Evolutionary conservation across 2,329 filamentous ascomycete species (phyloP).

Genomic region (Phoma sp.): DNA sequence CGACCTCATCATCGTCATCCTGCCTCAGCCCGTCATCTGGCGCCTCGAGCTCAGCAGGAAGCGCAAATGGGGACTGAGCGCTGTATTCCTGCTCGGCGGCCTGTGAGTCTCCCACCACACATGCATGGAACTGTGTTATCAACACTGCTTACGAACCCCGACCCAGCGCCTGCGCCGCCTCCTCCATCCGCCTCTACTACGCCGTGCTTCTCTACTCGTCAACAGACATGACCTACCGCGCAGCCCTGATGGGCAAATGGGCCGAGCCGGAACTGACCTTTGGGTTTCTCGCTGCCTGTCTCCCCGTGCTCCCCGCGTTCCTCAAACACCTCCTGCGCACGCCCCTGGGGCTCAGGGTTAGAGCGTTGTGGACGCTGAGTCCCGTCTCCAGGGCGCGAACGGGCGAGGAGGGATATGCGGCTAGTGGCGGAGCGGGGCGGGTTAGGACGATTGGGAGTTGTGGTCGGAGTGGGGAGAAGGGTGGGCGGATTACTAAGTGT

Average conservation of each 20-base stretch:
- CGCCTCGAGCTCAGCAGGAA: conserved; percentile 15
- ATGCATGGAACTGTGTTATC: no score
- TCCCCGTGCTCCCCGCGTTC: conserved; percentile 23
- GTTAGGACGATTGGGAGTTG: conserved; percentile 5
- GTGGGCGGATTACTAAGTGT: conserved; percentile 8
- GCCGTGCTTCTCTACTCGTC: conserved; percentile 12
- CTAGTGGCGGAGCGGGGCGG: neutral
- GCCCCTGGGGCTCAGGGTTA: neutral
- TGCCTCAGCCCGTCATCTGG: conserved; percentile 30
- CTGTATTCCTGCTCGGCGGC: conserved; percentile 20
- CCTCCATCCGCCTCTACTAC: conserved; percentile 21
- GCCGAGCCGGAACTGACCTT: conserved; percentile 21
- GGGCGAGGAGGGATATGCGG: neutral
- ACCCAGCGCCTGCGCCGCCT: conserved; percentile 19
- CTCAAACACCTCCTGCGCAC: conserved; percentile 15
- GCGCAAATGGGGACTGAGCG: conserved; percentile 20
- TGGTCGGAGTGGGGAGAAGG: neutral
- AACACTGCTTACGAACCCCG: neutral
- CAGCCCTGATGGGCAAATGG: conserved; percentile 25
- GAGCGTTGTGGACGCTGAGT: conserved; percentile 5
- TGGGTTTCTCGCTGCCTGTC: conserved; percentile 23
- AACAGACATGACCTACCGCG: conserved; percentile 20
- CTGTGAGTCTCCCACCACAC: conserved; percentile 11
- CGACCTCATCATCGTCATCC: conserved; percentile 24
- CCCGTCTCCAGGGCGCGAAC: neutral